These are phyloP conservation scores for Thelonectria blattea DNA, from an alignment of 2,329 filamentous ascomycete species.

Conservation along the genomic window DNA sequence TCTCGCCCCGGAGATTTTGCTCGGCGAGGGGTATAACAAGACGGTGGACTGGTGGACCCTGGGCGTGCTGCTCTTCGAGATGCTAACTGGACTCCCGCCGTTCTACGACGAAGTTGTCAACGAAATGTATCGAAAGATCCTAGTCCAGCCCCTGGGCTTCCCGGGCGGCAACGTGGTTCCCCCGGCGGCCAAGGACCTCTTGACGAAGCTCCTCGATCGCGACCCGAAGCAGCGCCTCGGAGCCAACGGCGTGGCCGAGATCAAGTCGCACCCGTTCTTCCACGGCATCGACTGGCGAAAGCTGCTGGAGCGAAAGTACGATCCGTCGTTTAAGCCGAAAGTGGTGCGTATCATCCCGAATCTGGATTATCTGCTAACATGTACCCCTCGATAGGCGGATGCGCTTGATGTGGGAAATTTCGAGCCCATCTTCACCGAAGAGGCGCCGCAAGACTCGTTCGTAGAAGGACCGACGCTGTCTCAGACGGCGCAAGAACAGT, in stretches of 20 bases:
- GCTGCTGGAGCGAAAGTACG: conserved; percentile 92
- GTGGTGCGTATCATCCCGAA: conserved; percentile 69
- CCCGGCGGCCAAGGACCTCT: conserved; percentile 85
- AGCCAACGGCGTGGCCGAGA: conserved; percentile 92
- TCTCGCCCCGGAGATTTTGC: conserved; percentile 87
- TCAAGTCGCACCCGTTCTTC: conserved; percentile 98
- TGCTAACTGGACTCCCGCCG: conserved; percentile 93
- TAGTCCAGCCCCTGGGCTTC: conserved; percentile 93
- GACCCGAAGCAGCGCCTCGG: conserved; percentile 87
- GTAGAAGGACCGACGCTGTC: conserved; percentile 93
- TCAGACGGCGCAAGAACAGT: conserved; percentile 93
- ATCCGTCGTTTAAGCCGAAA: conserved; percentile 94
- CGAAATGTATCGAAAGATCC: conserved; percentile 98
- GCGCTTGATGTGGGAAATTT: conserved; percentile 93
- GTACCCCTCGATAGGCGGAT: conserved; percentile 63
- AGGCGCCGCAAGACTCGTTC: conserved; percentile 88
- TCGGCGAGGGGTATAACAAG: conserved; percentile 95
- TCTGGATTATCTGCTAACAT: neutral
- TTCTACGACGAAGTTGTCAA: conserved; percentile 99
- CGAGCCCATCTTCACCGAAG: conserved; percentile 86
- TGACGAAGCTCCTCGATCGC: conserved; percentile 87
- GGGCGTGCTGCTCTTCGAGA: conserved; percentile 94
- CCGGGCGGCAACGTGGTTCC: conserved; percentile 80
- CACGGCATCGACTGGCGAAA: conserved; percentile 98
- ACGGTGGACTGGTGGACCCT: conserved; percentile 99